Conservation (phyloP, 805 yeast genomes). For the Spathaspora sp. region DNA sequence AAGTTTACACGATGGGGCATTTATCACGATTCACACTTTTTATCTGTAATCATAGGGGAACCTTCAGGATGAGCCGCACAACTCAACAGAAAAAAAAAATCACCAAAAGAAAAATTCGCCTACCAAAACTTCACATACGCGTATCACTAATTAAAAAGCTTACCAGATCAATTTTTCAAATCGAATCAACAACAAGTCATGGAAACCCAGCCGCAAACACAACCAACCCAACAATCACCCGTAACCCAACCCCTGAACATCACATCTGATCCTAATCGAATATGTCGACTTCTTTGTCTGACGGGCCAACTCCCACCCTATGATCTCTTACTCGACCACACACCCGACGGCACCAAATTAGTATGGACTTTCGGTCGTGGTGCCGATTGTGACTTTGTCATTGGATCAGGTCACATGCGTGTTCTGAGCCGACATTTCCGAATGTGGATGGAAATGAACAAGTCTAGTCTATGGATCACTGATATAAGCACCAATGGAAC, state of each 20-base stretch:
- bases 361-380: conserved; percentile 78
- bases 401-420: conserved; percentile 52
- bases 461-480: conserved; percentile 55
- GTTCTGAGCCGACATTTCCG: conserved; percentile 72
- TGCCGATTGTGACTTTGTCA: conserved; percentile 55
- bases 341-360: conserved; percentile 24
- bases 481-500: conserved; percentile 94
- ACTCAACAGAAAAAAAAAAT: no score
- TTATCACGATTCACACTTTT: not conserved
- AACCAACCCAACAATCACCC: conserved; percentile 38
- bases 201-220: conserved; percentile 20
- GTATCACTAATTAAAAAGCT: not conserved
- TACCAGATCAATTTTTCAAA: no score
- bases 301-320: conserved; percentile 46
- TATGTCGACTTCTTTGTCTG: conserved; percentile 60
- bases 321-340: conserved; percentile 7
- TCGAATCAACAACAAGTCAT: not conserved
- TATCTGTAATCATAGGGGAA: not conserved
- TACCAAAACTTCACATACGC: not conserved
- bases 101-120: not conserved
- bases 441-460: conserved; percentile 62
- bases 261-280: conserved; percentile 24
- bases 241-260: conserved; percentile 24
- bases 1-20: no score
- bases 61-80: not conserved